A percentile compares a stretch with the other conserved stretches of the same genome.
phyloP scores from a whole-genome alignment of 176 grass and related monocot genomes.

The Carex scoparia region DNA sequence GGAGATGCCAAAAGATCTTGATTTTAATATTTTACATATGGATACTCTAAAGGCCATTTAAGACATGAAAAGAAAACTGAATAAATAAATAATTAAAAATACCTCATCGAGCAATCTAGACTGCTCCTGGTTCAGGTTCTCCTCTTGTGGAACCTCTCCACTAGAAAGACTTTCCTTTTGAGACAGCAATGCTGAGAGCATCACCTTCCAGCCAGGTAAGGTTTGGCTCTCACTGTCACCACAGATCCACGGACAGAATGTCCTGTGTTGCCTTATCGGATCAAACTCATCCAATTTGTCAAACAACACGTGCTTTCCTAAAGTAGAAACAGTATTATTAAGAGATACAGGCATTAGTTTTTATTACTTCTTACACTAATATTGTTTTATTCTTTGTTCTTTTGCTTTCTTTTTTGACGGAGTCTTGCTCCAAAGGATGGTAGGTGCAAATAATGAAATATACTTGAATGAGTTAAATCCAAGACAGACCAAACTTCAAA shows the following conservation, averaged over 20 bases:
- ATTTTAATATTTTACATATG: background rate
- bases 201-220: conserved; percentile 76
- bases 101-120: conserved; percentile 63
- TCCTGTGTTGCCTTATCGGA: conserved; percentile 81
- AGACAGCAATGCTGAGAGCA: conserved; percentile 57
- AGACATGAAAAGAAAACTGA: conserved; percentile 18
- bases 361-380: background rate
- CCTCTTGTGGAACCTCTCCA: conserved; percentile 32
- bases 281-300: conserved; percentile 66
- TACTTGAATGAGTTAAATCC: background rate
- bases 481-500: background rate
- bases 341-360: background rate
- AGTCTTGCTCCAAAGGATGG: background rate
- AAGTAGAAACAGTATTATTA: conserved; percentile 6
- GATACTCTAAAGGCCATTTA: background rate
- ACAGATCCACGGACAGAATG: conserved; percentile 88
- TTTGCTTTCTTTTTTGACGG: background rate
- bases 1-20: background rate
- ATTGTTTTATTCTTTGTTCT: background rate
- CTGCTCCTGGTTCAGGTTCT: conserved; percentile 21
- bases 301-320: conserved; percentile 44
- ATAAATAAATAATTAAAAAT: conserved; percentile 27
- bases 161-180: conserved; percentile 33
- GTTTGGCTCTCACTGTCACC: conserved; percentile 33
- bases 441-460: background rate